These are phyloP conservation scores for Penicillium herquei DNA, from an alignment of 495 filamentous ascomycete genomes.

Conservation along the genomic window DNA sequence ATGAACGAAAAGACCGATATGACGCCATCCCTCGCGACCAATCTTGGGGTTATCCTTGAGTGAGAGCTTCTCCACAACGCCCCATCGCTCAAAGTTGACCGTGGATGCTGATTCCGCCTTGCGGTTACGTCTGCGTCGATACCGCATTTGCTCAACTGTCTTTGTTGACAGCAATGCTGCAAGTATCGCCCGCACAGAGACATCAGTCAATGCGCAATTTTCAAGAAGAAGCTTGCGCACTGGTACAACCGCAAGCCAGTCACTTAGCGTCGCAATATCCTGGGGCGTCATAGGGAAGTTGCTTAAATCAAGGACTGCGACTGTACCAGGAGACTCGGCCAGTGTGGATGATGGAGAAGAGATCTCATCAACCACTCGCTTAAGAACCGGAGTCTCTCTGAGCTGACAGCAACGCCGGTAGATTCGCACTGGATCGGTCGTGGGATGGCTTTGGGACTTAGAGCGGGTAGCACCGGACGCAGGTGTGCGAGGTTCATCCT, in stretches of 20 bases:
- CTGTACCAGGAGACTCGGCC: conserved; percentile 62
- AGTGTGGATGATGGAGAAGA: conserved; percentile 61
- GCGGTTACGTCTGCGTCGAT: conserved; percentile 37
- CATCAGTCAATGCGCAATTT: conserved; percentile 81
- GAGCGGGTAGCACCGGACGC: conserved; percentile 31
- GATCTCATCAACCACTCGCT: conserved; percentile 85
- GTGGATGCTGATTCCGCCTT: conserved; percentile 18
- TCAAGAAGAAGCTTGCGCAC: conserved; percentile 82
- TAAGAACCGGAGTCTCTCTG: conserved; percentile 84
- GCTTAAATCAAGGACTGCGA: conserved; percentile 78
- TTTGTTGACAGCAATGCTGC: conserved; percentile 83
- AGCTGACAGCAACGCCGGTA: conserved; percentile 94
- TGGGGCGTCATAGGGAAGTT: conserved; percentile 78
- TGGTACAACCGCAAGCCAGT: conserved; percentile 92
- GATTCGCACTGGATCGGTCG: conserved; percentile 87
- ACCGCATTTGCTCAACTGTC: conserved; percentile 54
- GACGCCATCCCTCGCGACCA: conserved; percentile 81
- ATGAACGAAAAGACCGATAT: conserved; percentile 86
- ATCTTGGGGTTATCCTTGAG: conserved; percentile 90
- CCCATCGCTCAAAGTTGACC: conserved; percentile 47
- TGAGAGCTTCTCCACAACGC: conserved; percentile 81
- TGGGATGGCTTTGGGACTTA: conserved; percentile 66
- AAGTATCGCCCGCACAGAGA: conserved; percentile 80
- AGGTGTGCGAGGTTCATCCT: conserved; percentile 40
- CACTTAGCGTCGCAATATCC: conserved; percentile 82